Base-by-base conservation (phyloP, 2,329 filamentous ascomycete species). In the Emericellopsis cladophorae region DNA sequence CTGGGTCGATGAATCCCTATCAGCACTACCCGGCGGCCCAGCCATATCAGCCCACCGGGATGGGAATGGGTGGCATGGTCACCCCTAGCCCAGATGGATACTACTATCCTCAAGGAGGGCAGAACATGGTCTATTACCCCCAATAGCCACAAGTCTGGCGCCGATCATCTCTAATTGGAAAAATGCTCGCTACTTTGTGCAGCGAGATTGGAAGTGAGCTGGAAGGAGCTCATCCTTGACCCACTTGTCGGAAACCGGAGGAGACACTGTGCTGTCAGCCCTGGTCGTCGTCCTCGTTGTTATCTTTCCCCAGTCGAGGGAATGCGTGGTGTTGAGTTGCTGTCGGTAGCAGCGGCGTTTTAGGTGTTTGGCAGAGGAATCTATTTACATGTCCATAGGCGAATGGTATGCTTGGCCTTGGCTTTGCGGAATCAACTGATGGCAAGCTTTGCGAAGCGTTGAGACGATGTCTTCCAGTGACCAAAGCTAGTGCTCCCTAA, bases 41-140 rank as follows among this genome's bases (percentile, higher is more conserved):
- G 12, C 72, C 68, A 44, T 85, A 79, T 51, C 65, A 67, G 42
- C 56, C 66, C 15, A 74, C 70, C 35, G 68, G 79, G 36, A 68
- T 81, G 45, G 79, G 79, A 35, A 86, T 89, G 74, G 80, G 79
- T 46, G 81, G 83, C 9, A 88, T 92, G 79, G 82, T 88, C 66
- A 83, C 84, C 45, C 74, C 70, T 46, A 78, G 66, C 53, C 70
- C 74, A 52, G 70, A 79, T 57, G 70, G 69, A 45, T 94, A 83
- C 63, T 93, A 89, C 53, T 81, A 81, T 52, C 67, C 74, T 18
- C 76, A 74, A 48, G 61, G 66, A 40, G 62, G 64, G 4, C 63
- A 67, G 31, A 72, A 70, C 33, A 72, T 76, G 59, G 65, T 78
- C 46, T 81, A 77, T 57, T 81, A 79, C 53, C 64, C 68, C 40